phyloP scores from a whole-genome alignment of 1,284 basidiomycete species.

The Boletellus sp. region DNA sequence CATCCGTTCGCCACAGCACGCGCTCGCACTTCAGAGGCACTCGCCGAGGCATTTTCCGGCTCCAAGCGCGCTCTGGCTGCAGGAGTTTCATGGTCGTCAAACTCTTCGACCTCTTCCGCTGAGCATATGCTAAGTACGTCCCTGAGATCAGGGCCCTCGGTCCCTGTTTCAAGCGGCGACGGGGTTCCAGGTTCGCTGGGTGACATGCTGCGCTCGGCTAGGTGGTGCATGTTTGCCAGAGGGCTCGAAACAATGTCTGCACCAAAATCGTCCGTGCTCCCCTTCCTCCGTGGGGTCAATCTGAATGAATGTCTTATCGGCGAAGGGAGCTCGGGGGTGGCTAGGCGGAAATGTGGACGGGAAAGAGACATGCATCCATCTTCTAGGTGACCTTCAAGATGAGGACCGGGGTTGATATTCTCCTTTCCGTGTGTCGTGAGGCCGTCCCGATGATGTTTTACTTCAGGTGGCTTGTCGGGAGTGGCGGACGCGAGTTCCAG shows the following conservation, averaged over 20 bases:
- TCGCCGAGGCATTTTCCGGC: neutral
- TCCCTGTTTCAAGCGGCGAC: constrained; percentile 14
- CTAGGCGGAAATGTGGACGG: constrained; percentile 46
- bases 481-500: constrained; percentile 1
- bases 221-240: constrained; percentile 31
- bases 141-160: constrained; percentile 44
- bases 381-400: constrained; percentile 36
- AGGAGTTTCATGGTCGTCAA: constrained; percentile 21
- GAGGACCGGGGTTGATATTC: constrained; percentile 37
- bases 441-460: constrained; percentile 45
- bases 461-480: constrained; percentile 34
- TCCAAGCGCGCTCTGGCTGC: neutral
- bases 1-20: constrained; percentile 55
- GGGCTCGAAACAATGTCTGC: constrained; percentile 65
- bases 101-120: constrained; percentile 49
- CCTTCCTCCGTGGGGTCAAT: constrained; percentile 11
- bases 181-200: constrained; percentile 30
- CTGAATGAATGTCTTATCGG: constrained; percentile 37
- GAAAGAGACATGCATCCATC: constrained; percentile 74
- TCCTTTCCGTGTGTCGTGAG: constrained; percentile 35
- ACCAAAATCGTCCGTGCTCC: constrained; percentile 43
- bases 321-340: constrained; percentile 62
- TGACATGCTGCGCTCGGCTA: constrained; percentile 9
- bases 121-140: constrained; percentile 42
- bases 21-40: constrained; percentile 30